A percentile compares a stretch with the other conserved stretches of the same genome.
Conservation (phyloP, 163 green algal genomes). For the Scenedesmus sp. region DNA sequence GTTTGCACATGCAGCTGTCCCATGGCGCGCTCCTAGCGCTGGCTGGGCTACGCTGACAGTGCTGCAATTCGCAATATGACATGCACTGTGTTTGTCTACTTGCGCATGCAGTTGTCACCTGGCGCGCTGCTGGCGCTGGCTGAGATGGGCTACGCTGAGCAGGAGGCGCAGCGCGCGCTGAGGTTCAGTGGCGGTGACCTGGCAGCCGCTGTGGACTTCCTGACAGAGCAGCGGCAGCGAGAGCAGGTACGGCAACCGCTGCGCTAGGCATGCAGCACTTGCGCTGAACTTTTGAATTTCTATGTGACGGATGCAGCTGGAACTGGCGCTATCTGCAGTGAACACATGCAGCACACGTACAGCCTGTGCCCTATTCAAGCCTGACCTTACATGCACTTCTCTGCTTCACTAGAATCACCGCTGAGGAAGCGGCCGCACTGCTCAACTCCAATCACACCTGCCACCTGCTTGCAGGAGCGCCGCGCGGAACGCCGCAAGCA, state of each 20-base stretch:
- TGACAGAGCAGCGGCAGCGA: slow-evolving; percentile 57
- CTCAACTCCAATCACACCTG: too few species aligned
- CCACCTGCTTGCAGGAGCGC: slow-evolving; percentile 52
- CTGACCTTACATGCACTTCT: too few species aligned
- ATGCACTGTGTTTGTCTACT: background rate
- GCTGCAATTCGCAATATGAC: background rate
- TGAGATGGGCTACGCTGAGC: slow-evolving; percentile 72
- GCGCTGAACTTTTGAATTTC: background rate
- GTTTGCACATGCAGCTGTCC: background rate
- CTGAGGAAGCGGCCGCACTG: too few species aligned
- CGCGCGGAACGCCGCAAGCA: slow-evolving; percentile 16
- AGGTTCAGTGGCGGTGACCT: slow-evolving; percentile 68
- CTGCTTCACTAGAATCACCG: too few species aligned
- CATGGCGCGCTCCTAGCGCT: background rate
- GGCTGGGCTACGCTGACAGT: background rate
- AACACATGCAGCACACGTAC: background rate
- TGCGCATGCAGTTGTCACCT: slow-evolving; percentile 69
- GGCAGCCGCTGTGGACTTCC: slow-evolving; percentile 63
- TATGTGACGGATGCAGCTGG: background rate
- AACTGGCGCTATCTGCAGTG: too few species aligned
- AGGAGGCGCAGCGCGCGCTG: slow-evolving; percentile 63
- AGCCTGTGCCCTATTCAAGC: too few species aligned
- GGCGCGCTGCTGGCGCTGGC: slow-evolving; percentile 54
- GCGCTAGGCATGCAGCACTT: background rate
- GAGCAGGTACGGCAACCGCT: slow-evolving; percentile 29